phyloP scores from a whole-genome alignment of 495 filamentous ascomycete species.

The Neurospora sp. region DNA sequence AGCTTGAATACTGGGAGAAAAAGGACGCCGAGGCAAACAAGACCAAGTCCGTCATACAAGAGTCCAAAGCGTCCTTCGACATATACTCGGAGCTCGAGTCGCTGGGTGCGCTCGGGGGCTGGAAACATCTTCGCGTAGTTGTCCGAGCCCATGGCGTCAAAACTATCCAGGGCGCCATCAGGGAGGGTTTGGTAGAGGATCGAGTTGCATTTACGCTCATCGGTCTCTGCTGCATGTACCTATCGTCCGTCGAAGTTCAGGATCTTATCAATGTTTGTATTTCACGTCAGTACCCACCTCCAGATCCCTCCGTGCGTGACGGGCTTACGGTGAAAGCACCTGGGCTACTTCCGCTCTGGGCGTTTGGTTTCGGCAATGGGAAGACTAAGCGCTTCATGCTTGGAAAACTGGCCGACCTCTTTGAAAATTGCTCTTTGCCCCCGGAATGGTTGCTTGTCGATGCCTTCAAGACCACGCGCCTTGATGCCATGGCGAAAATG shows the following conservation, averaged over 20 bases:
- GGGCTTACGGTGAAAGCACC: conserved; percentile 9
- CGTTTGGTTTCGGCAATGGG: conserved; percentile 17
- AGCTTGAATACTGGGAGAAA: conserved; percentile 44
- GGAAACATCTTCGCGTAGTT: conserved; percentile 53
- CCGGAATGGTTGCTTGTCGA: conserved; percentile 34
- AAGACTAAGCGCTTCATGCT: conserved; percentile 18
- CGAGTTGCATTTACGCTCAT: conserved; percentile 30
- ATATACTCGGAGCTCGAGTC: conserved; percentile 61
- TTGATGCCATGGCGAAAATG: conserved; percentile 15
- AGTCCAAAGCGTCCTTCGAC: conserved; percentile 28
- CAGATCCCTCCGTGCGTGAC: conserved; percentile 21
- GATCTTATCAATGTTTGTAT: conserved; percentile 25
- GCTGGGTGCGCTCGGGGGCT: conserved; percentile 48
- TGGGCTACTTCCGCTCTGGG: conserved; percentile 19
- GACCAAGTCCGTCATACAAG: conserved; percentile 27
- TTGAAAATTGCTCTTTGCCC: conserved; percentile 26
- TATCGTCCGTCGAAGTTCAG: conserved; percentile 30
- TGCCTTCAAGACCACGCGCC: conserved; percentile 24
- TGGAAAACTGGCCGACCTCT: conserved; percentile 24
- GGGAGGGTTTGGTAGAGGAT: conserved; percentile 33
- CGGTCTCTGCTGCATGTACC: conserved; percentile 28
- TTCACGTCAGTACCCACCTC: conserved; percentile 25
- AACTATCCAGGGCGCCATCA: conserved; percentile 44
- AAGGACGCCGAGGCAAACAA: conserved; percentile 41
- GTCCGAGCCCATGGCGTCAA: conserved; percentile 58